Conservation (phyloP, 1,284 basidiomycete species). For the Irpex sp. region DNA sequence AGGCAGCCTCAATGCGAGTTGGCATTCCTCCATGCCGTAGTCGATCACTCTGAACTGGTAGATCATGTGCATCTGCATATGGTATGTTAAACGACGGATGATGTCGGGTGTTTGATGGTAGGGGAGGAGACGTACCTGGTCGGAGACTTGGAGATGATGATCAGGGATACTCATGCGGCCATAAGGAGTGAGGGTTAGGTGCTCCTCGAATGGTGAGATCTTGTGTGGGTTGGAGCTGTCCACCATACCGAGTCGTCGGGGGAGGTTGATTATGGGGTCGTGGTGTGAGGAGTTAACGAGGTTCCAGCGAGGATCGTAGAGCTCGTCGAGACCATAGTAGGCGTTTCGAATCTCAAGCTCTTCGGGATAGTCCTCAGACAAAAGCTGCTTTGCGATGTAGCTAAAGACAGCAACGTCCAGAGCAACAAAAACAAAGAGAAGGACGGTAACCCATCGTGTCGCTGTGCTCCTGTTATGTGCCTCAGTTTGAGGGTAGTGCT, state of each 20-base stretch:
- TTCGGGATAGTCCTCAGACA: slow-evolving; percentile 11
- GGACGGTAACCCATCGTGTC: slow-evolving; percentile 1
- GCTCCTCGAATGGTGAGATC: slow-evolving; percentile 21
- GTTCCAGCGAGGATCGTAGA: slow-evolving; percentile 17
- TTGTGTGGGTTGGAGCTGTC: slow-evolving; percentile 17
- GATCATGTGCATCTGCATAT: slow-evolving; percentile 18
- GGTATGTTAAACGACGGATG: neutral
- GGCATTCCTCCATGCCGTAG: slow-evolving; percentile 26
- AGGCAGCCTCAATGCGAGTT: slow-evolving; percentile 22
- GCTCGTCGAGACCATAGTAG: slow-evolving; percentile 23
- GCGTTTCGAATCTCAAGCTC: slow-evolving; percentile 21
- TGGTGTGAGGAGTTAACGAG: slow-evolving; percentile 17
- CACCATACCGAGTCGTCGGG: slow-evolving; percentile 22
- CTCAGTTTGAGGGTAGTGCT: neutral
- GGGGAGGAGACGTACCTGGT: slow-evolving; percentile 9
- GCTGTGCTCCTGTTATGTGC: neutral
- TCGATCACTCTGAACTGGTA: slow-evolving; percentile 24
- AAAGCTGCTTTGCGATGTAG: slow-evolving; percentile 15
- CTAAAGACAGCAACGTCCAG: slow-evolving; percentile 14
- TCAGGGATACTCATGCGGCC: slow-evolving; percentile 21
- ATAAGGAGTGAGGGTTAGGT: slow-evolving; percentile 18
- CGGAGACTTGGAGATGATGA: slow-evolving; percentile 18
- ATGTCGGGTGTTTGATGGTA: neutral
- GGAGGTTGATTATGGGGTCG: slow-evolving; percentile 19
- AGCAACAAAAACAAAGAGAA: slow-evolving; percentile 7